phyloP scores from a whole-genome alignment of 73 alveolate species.

The Blepharisma stoltei region DNA sequence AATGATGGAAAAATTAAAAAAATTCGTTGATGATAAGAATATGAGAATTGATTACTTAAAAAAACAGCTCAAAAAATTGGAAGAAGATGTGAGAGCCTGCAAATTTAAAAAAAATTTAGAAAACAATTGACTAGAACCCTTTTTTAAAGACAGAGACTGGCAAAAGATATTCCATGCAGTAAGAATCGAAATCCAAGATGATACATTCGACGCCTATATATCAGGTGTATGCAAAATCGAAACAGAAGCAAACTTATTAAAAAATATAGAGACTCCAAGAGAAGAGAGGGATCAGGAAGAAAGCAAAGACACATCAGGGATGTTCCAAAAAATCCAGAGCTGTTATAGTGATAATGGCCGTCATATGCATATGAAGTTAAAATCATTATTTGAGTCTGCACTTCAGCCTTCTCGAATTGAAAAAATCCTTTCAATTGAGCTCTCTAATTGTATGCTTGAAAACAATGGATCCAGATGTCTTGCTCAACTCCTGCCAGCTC shows the following conservation, averaged over 20 bases:
- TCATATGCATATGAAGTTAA: not conserved
- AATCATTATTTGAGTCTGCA: not conserved
- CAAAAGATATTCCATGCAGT: not conserved
- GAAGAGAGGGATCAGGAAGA: not conserved
- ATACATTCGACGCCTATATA: not conserved
- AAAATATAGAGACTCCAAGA: not conserved
- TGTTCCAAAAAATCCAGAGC: not conserved
- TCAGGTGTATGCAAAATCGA: not conserved
- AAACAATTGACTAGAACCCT: not conserved
- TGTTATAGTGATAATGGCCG: not conserved
- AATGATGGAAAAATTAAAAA: constrained; percentile 10
- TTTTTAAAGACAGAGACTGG: constrained; percentile 17
- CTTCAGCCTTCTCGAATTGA: constrained; percentile 1
- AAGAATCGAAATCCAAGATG: constrained; percentile 2
- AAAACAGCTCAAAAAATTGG: constrained; percentile 7
- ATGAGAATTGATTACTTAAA: not conserved
- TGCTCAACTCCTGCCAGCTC: not conserved
- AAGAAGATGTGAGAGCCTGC: not conserved
- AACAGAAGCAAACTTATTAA: not conserved
- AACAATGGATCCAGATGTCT: not conserved
- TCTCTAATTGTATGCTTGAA: constrained; percentile 3
- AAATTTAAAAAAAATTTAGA: not conserved
- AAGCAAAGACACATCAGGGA: not conserved
- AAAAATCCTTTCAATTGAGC: not conserved
- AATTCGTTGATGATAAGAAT: not conserved